Base-by-base conservation (phyloP, 1,284 basidiomycete genomes). In the Microbotryomycetes sp. region DNA sequence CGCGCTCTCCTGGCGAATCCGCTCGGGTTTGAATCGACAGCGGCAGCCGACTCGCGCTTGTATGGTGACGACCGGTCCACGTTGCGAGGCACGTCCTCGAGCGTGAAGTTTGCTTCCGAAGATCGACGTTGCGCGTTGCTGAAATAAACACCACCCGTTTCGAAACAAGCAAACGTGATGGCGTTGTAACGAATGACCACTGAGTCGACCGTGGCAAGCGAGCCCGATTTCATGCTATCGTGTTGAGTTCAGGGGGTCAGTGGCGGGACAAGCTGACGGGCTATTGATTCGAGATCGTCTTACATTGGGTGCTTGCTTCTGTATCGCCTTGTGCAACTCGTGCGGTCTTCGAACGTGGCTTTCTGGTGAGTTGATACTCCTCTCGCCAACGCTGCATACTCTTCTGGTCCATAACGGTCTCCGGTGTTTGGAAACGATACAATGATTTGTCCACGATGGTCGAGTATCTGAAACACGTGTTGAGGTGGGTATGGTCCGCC, bases 271-370 rank as follows among this genome's bases (percentile, higher is more conserved):
- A 16, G 31, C 45, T 6, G 30, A 22, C 32, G 16, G 32, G 22
- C 16, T 3, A 6, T 7, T 28, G 22, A 52, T 53, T 16, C 19
- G 26, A 29, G 51, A 26, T n/a, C 6, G 6, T 62, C 68, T 26
- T 14, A 69, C 69, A 71, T 60, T 4, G 84, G 82, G 79, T 92
- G 89, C 70, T 84, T 82, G 50, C 88, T 87, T 73, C 89, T 86
- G 79, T 89, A 96, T 64, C 94, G 82, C 71, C 89, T 83, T 62
- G 92, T 97, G 75, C 93, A 98, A 77, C 86, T 92, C 52, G 93
- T 97, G 77, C 88, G 87, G 48, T 87, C 85, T 72, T 87, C 85
- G 2, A 70, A 73, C 4, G 70, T 80, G 79, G 74, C 80, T 76
- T 62, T 79, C 73, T 74, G 72, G 67, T 75, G 77, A 76, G 89